Conservation (phyloP, 148 eudicot genomes). For the Cornus suecica region DNA sequence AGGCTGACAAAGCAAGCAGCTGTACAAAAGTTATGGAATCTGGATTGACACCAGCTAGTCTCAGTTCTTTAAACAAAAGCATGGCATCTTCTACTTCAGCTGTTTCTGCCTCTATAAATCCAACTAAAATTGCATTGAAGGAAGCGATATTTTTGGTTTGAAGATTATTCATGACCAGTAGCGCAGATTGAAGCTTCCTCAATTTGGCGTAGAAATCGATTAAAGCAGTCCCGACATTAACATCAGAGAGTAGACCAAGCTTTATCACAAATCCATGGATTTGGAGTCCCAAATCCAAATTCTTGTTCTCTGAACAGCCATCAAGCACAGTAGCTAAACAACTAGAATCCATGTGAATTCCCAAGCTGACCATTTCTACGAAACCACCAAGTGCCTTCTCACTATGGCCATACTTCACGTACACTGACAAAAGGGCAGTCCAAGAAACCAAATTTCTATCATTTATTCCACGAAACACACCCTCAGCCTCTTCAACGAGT, state of each 20-base stretch:
- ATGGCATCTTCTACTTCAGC: conserved; percentile 8
- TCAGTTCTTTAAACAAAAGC: conserved; percentile 9
- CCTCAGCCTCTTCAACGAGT: conserved; percentile 20
- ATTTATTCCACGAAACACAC: conserved; percentile 8
- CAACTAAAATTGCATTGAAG: conserved; percentile 20
- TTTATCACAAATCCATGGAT: conserved; percentile 17
- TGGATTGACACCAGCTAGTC: conserved; percentile 3
- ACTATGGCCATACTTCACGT: conserved; percentile 12
- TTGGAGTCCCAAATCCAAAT: conserved; percentile 14
- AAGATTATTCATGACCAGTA: conserved; percentile 6
- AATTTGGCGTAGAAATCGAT: conserved; percentile 21
- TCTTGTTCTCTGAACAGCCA: conserved; percentile 19
- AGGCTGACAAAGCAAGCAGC: conserved; percentile 7
- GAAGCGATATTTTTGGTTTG: neutral
- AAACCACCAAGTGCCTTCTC: conserved; percentile 11
- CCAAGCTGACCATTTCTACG: conserved; percentile 10
- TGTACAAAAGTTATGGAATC: conserved; percentile 14
- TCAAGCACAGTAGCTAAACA: conserved; percentile 13
- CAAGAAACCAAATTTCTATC: conserved; percentile 23
- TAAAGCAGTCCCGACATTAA: conserved; percentile 16
- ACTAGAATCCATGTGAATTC: conserved; percentile 16
- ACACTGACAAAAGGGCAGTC: conserved; percentile 19
- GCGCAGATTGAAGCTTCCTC: conserved; percentile 12
- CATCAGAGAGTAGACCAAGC: conserved; percentile 12
- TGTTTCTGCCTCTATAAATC: neutral